These are phyloP conservation scores for Phytophthora colocasiae DNA, from an alignment of 352 stramenopile species.

Conservation along the genomic window DNA sequence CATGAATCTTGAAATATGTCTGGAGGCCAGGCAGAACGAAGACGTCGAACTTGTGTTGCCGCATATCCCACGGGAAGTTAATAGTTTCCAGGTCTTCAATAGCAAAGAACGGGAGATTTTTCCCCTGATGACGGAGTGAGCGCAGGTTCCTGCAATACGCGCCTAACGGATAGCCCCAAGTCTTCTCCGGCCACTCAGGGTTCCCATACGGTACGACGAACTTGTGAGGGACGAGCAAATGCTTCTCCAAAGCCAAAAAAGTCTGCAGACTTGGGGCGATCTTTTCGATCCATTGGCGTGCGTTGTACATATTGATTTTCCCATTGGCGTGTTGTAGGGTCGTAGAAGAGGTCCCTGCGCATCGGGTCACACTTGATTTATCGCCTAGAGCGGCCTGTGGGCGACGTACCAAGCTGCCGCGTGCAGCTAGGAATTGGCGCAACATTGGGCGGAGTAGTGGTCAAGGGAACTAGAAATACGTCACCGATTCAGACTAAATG, in stretches of 20 bases:
- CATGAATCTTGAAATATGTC: slow-evolving; percentile 39
- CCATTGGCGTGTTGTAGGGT: neutral
- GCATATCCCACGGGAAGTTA: slow-evolving; percentile 52
- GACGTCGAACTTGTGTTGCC: slow-evolving; percentile 45
- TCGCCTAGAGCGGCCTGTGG: neutral
- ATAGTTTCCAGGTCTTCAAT: slow-evolving; percentile 38
- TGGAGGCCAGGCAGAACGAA: slow-evolving; percentile 49
- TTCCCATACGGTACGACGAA: slow-evolving; percentile 50
- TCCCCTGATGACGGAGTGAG: slow-evolving; percentile 19
- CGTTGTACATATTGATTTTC: slow-evolving; percentile 23
- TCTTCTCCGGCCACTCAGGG: slow-evolving; percentile 34
- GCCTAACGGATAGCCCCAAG: slow-evolving; percentile 49
- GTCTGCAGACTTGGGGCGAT: slow-evolving; percentile 34
- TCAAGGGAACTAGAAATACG: slow-evolving; percentile 9
- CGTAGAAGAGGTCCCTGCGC: slow-evolving; percentile 6
- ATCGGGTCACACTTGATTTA: slow-evolving; percentile 1
- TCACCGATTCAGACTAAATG: slow-evolving; percentile 15
- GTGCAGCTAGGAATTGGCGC: slow-evolving; percentile 11
- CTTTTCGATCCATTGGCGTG: slow-evolving; percentile 28
- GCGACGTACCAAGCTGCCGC: slow-evolving; percentile 10
- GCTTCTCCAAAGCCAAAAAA: slow-evolving; percentile 41
- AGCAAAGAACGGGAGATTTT: slow-evolving; percentile 30
- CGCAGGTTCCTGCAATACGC: slow-evolving; percentile 34
- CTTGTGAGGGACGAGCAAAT: slow-evolving; percentile 41
- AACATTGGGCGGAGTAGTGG: slow-evolving; percentile 32